A percentile compares a stretch with the other conserved stretches of the same genome.
These are phyloP conservation scores for Phaeotremella skinneri DNA, from an alignment of 768 basidiomycete species.

Conservation along the genomic window DNA sequence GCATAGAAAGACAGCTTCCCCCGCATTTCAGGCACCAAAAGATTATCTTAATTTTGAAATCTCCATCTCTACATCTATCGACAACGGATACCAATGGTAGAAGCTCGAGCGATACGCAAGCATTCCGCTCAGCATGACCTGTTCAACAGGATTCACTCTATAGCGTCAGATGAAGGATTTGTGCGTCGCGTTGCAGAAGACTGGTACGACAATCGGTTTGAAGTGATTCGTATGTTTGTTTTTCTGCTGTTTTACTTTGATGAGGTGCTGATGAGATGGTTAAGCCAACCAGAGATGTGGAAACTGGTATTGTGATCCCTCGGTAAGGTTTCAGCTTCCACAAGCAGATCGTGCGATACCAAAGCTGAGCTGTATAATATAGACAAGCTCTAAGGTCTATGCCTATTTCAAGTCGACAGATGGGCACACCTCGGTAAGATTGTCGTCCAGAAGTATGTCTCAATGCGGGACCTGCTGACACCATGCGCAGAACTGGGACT, in stretches of 20 bases:
- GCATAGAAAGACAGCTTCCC: not conserved
- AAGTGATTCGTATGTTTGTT: constrained; percentile 56
- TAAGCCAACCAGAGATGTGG: constrained; percentile 90
- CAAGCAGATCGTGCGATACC: not conserved
- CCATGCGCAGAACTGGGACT: constrained; percentile 65
- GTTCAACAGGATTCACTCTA: constrained; percentile 84
- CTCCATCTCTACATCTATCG: not conserved
- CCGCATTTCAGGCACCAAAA: not conserved
- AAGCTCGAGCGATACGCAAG: constrained; percentile 33
- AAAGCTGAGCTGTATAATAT: not conserved
- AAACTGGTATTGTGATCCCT: constrained; percentile 84
- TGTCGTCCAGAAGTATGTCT: not conserved
- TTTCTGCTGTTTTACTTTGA: constrained; percentile 56
- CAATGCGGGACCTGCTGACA: not conserved
- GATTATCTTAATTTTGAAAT: too few relatives aligned
- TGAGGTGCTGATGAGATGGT: not conserved
- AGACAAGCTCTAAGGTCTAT: constrained; percentile 30
- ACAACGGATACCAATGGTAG: not conserved
- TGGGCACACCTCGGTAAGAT: constrained; percentile 62
- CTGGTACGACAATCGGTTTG: constrained; percentile 49
- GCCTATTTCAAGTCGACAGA: constrained; percentile 94
- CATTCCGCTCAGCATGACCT: constrained; percentile 58
- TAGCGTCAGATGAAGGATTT: constrained; percentile 71
- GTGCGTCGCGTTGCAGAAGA: constrained; percentile 59
- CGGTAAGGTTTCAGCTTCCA: constrained; percentile 45